phyloP scores from a whole-genome alignment of 768 basidiomycete species.

The Chalciporus chontae region DNA sequence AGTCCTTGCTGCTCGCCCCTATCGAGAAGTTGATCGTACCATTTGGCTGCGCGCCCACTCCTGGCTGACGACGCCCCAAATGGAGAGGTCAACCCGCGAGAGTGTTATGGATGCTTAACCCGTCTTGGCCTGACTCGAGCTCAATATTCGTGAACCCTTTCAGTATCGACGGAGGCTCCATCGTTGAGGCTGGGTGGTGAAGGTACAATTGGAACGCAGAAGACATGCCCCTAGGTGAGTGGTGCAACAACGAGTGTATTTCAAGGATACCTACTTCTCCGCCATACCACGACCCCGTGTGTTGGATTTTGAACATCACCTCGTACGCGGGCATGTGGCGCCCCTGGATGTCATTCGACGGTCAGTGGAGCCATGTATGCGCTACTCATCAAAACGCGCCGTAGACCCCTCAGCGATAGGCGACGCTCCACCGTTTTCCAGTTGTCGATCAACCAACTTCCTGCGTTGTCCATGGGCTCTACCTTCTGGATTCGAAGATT shows the following conservation, averaged over 20 bases:
- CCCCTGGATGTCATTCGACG: conserved; percentile 32
- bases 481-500: conserved; percentile 49
- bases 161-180: conserved; percentile 69
- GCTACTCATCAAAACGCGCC: conserved; percentile 57
- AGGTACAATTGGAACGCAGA: conserved; percentile 57
- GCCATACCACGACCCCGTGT: conserved; percentile 59
- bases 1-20: conserved; percentile 67
- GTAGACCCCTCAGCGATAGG: conserved; percentile 56
- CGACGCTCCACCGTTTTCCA: conserved; percentile 60
- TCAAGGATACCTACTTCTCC: conserved; percentile 47
- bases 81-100: conserved; percentile 67
- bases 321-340: conserved; percentile 62
- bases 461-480: conserved; percentile 25
- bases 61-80: conserved; percentile 74
- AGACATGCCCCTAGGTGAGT: background rate
- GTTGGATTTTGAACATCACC: conserved; percentile 62
- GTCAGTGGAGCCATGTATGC: background rate
- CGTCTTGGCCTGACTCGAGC: conserved; percentile 44
- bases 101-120: conserved; percentile 50
- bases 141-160: conserved; percentile 66
- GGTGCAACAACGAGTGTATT: background rate
- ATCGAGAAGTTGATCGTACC: conserved; percentile 62
- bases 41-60: conserved; percentile 68
- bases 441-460: conserved; percentile 33
- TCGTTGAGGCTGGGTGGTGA: conserved; percentile 57